These are phyloP conservation scores for Trametes hirsuta DNA, from an alignment of 1,284 basidiomycete species.

Conservation along the genomic window DNA sequence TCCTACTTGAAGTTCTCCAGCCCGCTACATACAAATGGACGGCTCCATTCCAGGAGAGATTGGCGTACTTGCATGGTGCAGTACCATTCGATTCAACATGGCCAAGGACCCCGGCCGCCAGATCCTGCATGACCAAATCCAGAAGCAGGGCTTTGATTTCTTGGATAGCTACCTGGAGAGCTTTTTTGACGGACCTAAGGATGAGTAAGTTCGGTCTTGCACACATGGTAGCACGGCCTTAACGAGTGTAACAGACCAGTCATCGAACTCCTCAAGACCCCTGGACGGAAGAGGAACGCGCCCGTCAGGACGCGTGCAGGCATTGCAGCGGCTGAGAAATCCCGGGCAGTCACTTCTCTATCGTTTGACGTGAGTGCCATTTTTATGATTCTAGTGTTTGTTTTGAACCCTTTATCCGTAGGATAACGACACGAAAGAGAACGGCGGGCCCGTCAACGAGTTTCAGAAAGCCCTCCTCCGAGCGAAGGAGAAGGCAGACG, in stretches of 20 bases:
- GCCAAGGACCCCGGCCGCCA: slow-evolving; percentile 70
- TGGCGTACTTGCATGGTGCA: slow-evolving; percentile 60
- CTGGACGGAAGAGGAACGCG: slow-evolving; percentile 65
- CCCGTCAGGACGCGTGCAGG: slow-evolving; percentile 52
- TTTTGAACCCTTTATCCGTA: slow-evolving; percentile 20
- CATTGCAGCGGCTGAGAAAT: slow-evolving; percentile 45
- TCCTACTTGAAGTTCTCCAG: neutral
- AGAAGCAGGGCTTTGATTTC: slow-evolving; percentile 74
- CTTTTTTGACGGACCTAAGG: slow-evolving; percentile 63
- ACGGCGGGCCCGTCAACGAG: slow-evolving; percentile 46
- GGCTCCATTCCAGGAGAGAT: slow-evolving; percentile 29
- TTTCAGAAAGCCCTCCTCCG: slow-evolving; percentile 55
- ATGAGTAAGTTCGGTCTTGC: slow-evolving; percentile 51
- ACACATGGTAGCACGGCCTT: neutral
- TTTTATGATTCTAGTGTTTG: neutral
- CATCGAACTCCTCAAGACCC: slow-evolving; percentile 83
- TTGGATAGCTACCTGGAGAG: slow-evolving; percentile 77
- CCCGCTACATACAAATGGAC: slow-evolving; percentile 25
- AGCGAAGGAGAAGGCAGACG: slow-evolving; percentile 28
- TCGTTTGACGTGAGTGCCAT: slow-evolving; percentile 49
- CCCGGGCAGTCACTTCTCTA: slow-evolving; percentile 42
- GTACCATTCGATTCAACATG: slow-evolving; percentile 68
- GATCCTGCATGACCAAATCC: slow-evolving; percentile 71
- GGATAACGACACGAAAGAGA: slow-evolving; percentile 45
- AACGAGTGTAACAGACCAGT: slow-evolving; percentile 51